Evolutionary conservation across 176 grass and related monocot species (phyloP).

Genomic region (Guadua angustifolia): DNA sequence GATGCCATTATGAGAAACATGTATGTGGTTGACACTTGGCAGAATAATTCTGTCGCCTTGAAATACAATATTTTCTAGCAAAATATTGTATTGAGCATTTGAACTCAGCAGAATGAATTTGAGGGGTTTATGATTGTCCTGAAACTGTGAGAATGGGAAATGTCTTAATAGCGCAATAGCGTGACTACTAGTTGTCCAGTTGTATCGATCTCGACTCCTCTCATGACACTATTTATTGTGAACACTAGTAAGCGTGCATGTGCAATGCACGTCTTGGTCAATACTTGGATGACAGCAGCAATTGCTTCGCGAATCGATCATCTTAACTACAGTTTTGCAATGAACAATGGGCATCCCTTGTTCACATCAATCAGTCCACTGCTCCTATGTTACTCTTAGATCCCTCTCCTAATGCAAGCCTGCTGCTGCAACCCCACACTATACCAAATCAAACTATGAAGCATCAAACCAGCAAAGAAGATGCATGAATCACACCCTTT

Average conservation of each 20-base stretch:
- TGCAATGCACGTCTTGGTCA: too few species aligned
- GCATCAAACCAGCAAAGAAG: too few species aligned
- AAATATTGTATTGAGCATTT: slow-evolving; percentile 5
- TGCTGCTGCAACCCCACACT: too few species aligned
- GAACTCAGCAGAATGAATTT: not conserved
- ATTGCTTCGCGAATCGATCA: not conserved
- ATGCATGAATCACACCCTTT: too few species aligned
- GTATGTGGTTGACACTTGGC: not conserved
- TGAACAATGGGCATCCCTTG: too few species aligned
- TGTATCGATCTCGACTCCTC: not conserved
- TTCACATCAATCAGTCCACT: too few species aligned
- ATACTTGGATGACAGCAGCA: too few species aligned
- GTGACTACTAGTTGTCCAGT: not conserved
- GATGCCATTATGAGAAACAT: slow-evolving; percentile 70
- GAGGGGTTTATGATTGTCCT: not conserved
- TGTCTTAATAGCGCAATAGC: not conserved
- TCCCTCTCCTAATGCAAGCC: too few species aligned
- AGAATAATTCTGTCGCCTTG: not conserved
- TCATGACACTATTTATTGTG: not conserved
- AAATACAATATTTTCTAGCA: not conserved
- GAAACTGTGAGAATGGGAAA: not conserved
- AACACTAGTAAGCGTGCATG: too few species aligned
- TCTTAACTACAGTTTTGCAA: not conserved
- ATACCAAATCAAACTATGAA: too few species aligned
- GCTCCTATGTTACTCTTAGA: too few species aligned